Base-by-base conservation (phyloP, 1,139 yeast species). In the Scheffersomyces titani region DNA sequence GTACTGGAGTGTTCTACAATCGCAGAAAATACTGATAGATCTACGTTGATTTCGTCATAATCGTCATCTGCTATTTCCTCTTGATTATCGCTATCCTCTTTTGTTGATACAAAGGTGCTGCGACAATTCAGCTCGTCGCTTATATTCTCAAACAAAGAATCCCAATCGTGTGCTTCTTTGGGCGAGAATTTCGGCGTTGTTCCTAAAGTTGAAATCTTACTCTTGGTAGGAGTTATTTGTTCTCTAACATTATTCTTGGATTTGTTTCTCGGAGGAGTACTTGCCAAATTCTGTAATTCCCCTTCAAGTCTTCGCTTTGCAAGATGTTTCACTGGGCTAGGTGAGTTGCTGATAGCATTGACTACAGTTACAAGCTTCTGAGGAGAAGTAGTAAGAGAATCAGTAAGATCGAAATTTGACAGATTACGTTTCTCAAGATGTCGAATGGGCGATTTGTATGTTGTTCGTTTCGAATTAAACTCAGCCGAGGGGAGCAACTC, bases 101-200 rank as follows among this genome's bases (percentile, higher is more conserved):
- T 16, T 22, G 22, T 20, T 49, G 52, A 24, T 55, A 44, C 20
- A 47, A 49, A 46, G 19, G 20, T 46, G 9, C 11, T 46, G 18
- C 20, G n/a, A 46, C 49, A 18, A 11, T 47, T 20, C 55, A 22
- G 54, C 20, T 20, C 47, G 5, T 22, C 46, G 9, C 46, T 51
- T 3, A 70, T 61, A 44, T 57, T 62, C 5, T 63, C 61, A 47
- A 70, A 68, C 19, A 71, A 59, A 45, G 55, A 57, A 22, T 64
- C 61, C 75, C 74, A 71, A 1, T 67, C 69, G 51, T 55, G 55
- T 40, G 60, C 59, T 54, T 66, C 71, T 9, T 58, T 52, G 5
- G 57, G 54, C 7, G 60, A 54, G 2, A 58, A 21, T 22, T 49
- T 54, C 18, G 58, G 59, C 11, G 59, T 54, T 11, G 44, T 20